Percentiles rank a stretch among this genome's conserved stretches.
These are phyloP conservation scores for Senna siamea DNA, from an alignment of 306 rosid genomes.

Conservation along the genomic window DNA sequence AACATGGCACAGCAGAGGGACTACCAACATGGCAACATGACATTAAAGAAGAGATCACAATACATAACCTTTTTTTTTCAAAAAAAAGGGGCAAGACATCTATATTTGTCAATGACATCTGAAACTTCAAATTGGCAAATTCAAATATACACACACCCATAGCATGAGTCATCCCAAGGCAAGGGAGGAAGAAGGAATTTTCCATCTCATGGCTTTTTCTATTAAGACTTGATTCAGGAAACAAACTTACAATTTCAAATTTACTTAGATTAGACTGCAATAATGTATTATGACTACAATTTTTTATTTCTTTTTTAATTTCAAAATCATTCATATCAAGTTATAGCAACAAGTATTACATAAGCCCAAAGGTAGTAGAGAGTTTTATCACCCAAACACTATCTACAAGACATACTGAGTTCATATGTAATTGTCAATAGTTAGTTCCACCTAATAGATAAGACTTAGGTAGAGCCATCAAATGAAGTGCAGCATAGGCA, in stretches of 20 bases:
- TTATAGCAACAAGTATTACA: constrained; percentile 12
- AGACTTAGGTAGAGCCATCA: constrained; percentile 24
- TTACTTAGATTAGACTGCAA: background rate
- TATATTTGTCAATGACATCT: background rate
- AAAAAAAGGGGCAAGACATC: background rate
- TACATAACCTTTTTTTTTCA: background rate
- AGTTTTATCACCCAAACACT: constrained; percentile 18
- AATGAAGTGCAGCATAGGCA: constrained; percentile 25
- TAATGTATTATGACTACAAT: constrained; percentile 4
- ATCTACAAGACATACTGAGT: constrained; percentile 16
- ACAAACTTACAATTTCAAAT: constrained; percentile 18
- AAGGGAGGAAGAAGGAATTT: constrained; percentile 11
- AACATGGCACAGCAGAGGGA: constrained; percentile 19
- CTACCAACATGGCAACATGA: constrained; percentile 27
- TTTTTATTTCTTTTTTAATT: constrained; percentile 1
- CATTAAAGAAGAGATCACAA: constrained; percentile 4
- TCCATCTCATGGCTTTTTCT: constrained; percentile 4
- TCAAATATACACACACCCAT: background rate
- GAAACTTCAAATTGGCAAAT: background rate
- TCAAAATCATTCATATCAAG: constrained; percentile 16
- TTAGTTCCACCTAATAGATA: constrained; percentile 20
- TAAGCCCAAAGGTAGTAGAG: constrained; percentile 4
- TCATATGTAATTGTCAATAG: background rate
- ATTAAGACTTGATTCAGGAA: constrained; percentile 7
- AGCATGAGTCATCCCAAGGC: constrained; percentile 1